Evolutionary conservation across 495 filamentous ascomycete genomes (phyloP), one percentile per base, ranked within the genome.

Genomic region (Poronia punctata): DNA sequence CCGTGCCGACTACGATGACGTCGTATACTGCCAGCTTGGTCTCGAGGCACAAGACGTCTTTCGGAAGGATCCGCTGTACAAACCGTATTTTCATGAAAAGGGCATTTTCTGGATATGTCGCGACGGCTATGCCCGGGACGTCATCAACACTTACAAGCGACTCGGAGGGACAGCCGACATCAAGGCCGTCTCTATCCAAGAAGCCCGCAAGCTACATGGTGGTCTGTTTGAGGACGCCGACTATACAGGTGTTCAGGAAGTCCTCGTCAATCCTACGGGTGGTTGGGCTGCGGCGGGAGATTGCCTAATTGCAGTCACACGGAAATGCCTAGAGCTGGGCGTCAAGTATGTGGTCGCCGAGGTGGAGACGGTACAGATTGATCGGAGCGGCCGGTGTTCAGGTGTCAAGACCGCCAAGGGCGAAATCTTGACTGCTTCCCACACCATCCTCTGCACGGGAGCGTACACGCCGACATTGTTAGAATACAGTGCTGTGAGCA

Each of bases 271-370:
- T 45, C 55, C 57, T n/a, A 65, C 55, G 8, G 72, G 74, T 57
- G 80, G 80, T 0, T 82, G 76, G 74, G 78, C 71, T 0, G 76
- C 75, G 15, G 80, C 78, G 1, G 73, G 65, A 28, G 65, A 72
- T 29, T 65, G 71, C n/a, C 52, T 82, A 31, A 46, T 57, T 15
- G 60, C 56, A 3, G 56, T 71, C 0, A 74, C 70, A 23, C 55
- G 69, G 34, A 57, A 48, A 30, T 70, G 68, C 18, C 26, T 77
- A 1, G 59, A 65, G 18, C 42, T 65, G 41, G 77, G 80, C 3
- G 76, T 82, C 3, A 63, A 64, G 36, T 75, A 74, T 31, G 59
- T 77, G 6, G 57, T 48, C 3, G 72, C 62, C 10, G 65, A 75
- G 35, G 61, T 78, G 18, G 56, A 52, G 3, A 56, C 38, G 12